Evolutionary conservation across 257 asterid genomes (phyloP).

Genomic region (Rauvolfia tetraphylla): DNA sequence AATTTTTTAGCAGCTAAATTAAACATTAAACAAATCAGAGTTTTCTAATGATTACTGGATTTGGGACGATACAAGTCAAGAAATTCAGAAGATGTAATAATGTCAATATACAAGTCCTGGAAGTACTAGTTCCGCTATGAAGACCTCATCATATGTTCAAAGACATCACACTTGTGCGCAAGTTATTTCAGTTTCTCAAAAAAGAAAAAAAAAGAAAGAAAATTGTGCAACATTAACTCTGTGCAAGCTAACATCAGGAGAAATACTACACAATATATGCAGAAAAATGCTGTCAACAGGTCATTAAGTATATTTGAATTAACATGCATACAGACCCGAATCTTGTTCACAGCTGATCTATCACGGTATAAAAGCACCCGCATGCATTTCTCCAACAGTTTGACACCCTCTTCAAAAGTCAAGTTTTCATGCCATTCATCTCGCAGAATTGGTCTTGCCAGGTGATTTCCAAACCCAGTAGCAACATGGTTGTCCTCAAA

Average conservation of each 20-base stretch:
- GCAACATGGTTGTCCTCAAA: too few relatives aligned
- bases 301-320: background rate
- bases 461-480: too few relatives aligned
- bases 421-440: too few relatives aligned
- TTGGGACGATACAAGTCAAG: background rate
- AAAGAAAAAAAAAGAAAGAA: too few relatives aligned
- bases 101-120: too few relatives aligned
- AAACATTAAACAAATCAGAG: background rate
- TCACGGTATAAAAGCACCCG: constrained; percentile 97
- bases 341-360: constrained; percentile 94
- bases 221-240: background rate
- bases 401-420: constrained; percentile 91
- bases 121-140: background rate
- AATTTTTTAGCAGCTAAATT: background rate
- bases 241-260: background rate
- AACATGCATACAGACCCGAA: constrained; percentile 49
- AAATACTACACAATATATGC: background rate
- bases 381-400: constrained; percentile 89
- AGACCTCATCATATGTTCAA: background rate
- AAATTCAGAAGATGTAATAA: too few relatives aligned
- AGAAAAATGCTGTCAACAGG: background rate
- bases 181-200: constrained; percentile 1
- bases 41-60: background rate
- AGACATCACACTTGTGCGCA: background rate
- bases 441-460: too few relatives aligned